Conservation (phyloP, 2,329 filamentous ascomycete species). For the Cladosporium phlei region DNA sequence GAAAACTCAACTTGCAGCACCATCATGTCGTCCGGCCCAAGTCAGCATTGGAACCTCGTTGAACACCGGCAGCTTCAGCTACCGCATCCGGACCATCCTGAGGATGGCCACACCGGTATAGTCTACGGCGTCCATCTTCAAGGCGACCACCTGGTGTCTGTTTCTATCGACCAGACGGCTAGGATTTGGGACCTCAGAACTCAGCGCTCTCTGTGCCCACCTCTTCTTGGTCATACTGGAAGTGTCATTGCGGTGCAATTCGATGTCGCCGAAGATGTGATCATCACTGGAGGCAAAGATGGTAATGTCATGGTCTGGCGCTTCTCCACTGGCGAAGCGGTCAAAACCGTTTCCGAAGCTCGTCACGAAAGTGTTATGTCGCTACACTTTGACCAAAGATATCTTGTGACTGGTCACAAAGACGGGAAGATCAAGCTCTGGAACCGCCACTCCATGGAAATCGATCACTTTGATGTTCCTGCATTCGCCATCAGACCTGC, state of each 20-base stretch:
- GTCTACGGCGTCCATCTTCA: constrained; percentile 16
- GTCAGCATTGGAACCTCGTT: neutral
- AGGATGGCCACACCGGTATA: constrained; percentile 13
- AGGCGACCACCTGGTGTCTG: constrained; percentile 12
- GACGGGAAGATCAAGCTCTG: constrained; percentile 17
- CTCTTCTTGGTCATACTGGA: constrained; percentile 8
- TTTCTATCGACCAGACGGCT: constrained; percentile 14
- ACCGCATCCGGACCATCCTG: constrained; percentile 3
- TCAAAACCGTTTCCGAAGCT: constrained; percentile 6
- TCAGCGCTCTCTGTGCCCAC: neutral
- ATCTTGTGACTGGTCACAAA: constrained; percentile 15
- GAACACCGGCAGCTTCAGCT: constrained; percentile 8
- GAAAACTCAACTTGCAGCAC: neutral
- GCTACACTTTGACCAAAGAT: constrained; percentile 13
- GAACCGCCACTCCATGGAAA: constrained; percentile 7
- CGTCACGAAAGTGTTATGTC: constrained; percentile 12
- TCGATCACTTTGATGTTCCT: neutral
- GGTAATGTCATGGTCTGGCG: constrained; percentile 21
- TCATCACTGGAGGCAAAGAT: constrained; percentile 23
- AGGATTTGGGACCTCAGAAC: constrained; percentile 18
- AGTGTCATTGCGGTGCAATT: constrained; percentile 15
- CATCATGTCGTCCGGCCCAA: neutral
- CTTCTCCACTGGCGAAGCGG: constrained; percentile 15
- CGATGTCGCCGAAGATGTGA: constrained; percentile 16
- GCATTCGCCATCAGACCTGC: neutral